Evolutionary conservation across 129 eudicot species (phyloP).

Genomic region (Heracleum sosnowskyi): DNA sequence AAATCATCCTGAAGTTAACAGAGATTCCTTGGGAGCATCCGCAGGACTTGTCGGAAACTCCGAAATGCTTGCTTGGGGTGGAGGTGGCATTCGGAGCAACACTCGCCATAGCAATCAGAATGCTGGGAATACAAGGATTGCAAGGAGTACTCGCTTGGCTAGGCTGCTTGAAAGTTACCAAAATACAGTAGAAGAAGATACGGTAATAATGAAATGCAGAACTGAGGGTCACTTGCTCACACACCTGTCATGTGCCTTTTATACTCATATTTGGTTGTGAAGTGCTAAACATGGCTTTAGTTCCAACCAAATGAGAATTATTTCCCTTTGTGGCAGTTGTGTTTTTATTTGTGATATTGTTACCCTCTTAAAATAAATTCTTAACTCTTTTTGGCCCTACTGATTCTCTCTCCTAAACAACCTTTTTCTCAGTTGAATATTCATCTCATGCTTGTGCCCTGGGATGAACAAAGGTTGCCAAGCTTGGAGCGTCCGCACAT

Average conservation of each 20-base stretch:
- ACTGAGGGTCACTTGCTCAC: background rate
- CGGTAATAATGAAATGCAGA: conserved; percentile 33
- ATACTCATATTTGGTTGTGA: conserved; percentile 12
- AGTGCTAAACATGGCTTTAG: conserved; percentile 1
- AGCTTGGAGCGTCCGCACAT: conserved; percentile 35
- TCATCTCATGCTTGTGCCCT: conserved; percentile 40
- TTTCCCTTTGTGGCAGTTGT: background rate
- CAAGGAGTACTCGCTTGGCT: conserved; percentile 39
- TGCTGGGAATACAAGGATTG: conserved; percentile 30
- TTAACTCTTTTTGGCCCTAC: background rate
- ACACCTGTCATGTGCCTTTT: background rate
- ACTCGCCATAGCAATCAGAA: conserved; percentile 47
- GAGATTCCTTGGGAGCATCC: conserved; percentile 40
- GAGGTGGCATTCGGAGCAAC: conserved; percentile 71
- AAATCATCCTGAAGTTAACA: conserved; percentile 44
- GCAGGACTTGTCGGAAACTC: conserved; percentile 47
- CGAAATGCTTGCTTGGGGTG: conserved; percentile 72
- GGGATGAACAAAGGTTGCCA: conserved; percentile 45
- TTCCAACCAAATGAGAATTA: background rate
- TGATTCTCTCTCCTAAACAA: conserved; percentile 2
- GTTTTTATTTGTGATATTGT: background rate
- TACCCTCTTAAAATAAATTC: background rate
- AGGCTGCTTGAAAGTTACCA: conserved; percentile 59
- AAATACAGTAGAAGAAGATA: conserved; percentile 35
- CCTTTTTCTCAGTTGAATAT: conserved; percentile 42